Evolutionary conservation across 2,329 filamentous ascomycete species (phyloP), one percentile per base, ranked within the genome.

Genomic region (Neonectria coccinea): DNA sequence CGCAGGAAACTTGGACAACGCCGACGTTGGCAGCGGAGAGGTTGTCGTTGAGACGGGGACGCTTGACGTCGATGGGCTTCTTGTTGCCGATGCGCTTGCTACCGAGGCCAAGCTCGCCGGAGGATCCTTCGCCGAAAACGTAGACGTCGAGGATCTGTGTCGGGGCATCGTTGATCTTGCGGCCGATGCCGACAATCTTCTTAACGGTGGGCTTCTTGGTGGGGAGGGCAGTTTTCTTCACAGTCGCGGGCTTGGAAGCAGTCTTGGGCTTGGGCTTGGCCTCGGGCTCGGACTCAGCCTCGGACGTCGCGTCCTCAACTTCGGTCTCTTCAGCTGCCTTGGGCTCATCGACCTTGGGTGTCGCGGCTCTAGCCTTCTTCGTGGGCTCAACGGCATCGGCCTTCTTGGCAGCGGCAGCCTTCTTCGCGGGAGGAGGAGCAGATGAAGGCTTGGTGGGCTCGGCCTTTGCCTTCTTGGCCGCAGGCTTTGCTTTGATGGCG

Each of bases 71-170:
- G 69, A 92, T 88, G 41, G 86, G 84, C 78, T 83, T 85, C 81
- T 87, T 87, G 68, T 82, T 83, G 63, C 86, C 81, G 71, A 88
- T 88, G 89, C 74, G 83, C 75, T 88, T 89, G 65, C 85, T 88
- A 51, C 93, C 93, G 18, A 97, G 86, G 41, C 92, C 93, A 48
- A 97, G 89, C 81, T 97, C 93, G 70, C 92, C 92, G n/a, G 89
- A 89, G 66, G 87, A 87, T 41, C 92, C 92, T 77, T 93, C 91
- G 56, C 93, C 93, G 72, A 93, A 95, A 56, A 94, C 91, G 74
- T 90, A 95, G 64, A 96, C 83, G 73, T 94, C 89, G 63, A 96
- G 84, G 27, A 83, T 81, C 69, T 88, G 79, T 0, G 84, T 87
- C 5, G 91, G 91, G 16, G 86, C 82, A 25, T 86, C 76, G 77